These are phyloP conservation scores for Sphaerobolus stellatus DNA, from an alignment of 1,284 basidiomycete genomes.

Conservation along the genomic window DNA sequence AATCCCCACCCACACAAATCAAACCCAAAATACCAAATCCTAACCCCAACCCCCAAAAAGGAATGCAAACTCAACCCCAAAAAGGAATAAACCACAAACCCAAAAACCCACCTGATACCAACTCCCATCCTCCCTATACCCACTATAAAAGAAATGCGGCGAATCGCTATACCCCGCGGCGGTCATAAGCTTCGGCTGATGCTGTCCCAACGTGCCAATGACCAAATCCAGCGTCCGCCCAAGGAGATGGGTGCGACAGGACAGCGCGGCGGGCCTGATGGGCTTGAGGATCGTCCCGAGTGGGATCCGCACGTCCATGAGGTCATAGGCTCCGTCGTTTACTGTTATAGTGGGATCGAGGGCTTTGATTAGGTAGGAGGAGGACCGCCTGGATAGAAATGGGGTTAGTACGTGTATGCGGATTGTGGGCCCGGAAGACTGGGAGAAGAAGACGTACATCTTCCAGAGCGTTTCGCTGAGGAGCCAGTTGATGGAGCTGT, in stretches of 20 bases:
- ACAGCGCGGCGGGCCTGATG: constrained; percentile 31
- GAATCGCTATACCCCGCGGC: constrained; percentile 32
- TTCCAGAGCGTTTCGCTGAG: no score
- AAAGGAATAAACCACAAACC: no score
- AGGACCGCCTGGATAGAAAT: constrained; percentile 16
- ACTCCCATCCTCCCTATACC: constrained; percentile 28
- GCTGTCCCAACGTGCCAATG: constrained; percentile 28
- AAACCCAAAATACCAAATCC: no score
- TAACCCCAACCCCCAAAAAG: no score
- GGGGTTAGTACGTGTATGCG: no score
- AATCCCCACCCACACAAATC: no score
- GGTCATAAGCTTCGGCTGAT: constrained; percentile 29
- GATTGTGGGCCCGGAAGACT: no score
- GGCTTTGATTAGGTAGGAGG: background rate
- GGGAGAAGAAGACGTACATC: no score
- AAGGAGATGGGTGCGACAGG: constrained; percentile 30
- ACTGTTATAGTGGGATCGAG: constrained; percentile 27
- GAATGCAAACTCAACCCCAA: no score
- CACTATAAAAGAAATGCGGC: constrained; percentile 33
- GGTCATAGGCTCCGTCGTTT: constrained; percentile 37
- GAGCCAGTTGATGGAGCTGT: no score
- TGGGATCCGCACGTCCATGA: constrained; percentile 36
- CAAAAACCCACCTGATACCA: constrained; percentile 4
- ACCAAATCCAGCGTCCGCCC: constrained; percentile 26
- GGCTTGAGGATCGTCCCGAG: constrained; percentile 30